Evolutionary conservation across 345 rosid genomes (phyloP).

Genomic region (Populus simonii): DNA sequence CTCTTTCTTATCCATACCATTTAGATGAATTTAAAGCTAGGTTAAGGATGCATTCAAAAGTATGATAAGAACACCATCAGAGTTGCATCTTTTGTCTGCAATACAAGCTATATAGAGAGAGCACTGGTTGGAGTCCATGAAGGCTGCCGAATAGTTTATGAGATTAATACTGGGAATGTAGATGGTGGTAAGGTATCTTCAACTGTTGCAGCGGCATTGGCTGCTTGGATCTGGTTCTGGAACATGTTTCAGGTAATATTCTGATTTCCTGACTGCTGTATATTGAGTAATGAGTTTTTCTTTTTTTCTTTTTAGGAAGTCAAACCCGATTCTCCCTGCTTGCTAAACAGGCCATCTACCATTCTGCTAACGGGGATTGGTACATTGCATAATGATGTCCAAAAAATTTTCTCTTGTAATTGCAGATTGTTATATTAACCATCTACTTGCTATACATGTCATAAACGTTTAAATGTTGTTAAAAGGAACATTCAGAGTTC

Average conservation of each 20-base stretch:
- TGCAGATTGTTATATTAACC: slow-evolving; percentile 21
- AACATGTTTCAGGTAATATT: slow-evolving; percentile 68
- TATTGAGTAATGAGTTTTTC: background rate
- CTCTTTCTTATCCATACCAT: slow-evolving; percentile 36
- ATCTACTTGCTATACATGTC: slow-evolving; percentile 51
- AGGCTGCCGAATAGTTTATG: slow-evolving; percentile 40
- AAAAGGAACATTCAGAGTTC: slow-evolving; percentile 62
- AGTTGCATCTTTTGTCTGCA: slow-evolving; percentile 61
- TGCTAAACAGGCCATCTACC: background rate
- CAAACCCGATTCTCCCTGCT: background rate
- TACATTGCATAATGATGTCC: background rate
- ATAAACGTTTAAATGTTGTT: slow-evolving; percentile 54
- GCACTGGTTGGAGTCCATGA: slow-evolving; percentile 71
- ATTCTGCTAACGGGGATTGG: background rate
- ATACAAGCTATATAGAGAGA: slow-evolving; percentile 69
- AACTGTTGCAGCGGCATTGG: slow-evolving; percentile 78
- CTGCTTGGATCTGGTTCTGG: slow-evolving; percentile 85
- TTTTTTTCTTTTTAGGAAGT: background rate
- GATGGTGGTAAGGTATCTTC: slow-evolving; percentile 67
- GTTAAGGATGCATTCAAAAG: slow-evolving; percentile 65
- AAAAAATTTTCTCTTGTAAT: background rate
- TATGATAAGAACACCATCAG: slow-evolving; percentile 55
- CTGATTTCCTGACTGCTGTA: background rate
- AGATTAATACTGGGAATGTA: slow-evolving; percentile 50
- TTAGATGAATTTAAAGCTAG: slow-evolving; percentile 63